These are phyloP conservation scores for Colletotrichum spinosum DNA, from an alignment of 2,329 filamentous ascomycete genomes.

Conservation along the genomic window DNA sequence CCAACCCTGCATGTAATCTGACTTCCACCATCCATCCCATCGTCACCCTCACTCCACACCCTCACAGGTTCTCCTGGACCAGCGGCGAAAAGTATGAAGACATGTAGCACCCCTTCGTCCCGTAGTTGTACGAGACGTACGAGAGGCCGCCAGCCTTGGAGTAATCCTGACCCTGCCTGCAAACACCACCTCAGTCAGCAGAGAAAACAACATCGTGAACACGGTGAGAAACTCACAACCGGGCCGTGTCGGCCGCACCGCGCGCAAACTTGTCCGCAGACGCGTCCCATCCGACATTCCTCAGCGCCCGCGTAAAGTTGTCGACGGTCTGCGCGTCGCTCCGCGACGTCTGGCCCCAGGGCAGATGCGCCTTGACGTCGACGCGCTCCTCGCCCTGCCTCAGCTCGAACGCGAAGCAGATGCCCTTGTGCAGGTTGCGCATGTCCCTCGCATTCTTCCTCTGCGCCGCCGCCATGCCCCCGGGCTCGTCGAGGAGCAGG, in stretches of 20 bases:
- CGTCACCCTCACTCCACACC: neutral
- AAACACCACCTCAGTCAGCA: neutral
- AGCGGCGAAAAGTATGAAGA: constrained; percentile 28
- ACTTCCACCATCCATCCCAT: neutral
- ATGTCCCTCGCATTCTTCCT: constrained; percentile 33
- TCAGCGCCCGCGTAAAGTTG: constrained; percentile 21
- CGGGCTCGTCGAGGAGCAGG: constrained; percentile 40
- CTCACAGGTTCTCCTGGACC: neutral
- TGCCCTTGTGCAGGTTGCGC: constrained; percentile 37
- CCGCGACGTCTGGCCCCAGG: constrained; percentile 25
- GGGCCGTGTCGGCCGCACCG: constrained; percentile 8
- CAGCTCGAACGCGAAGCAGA: constrained; percentile 42
- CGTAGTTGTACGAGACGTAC: constrained; percentile 24
- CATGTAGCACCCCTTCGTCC: constrained; percentile 25
- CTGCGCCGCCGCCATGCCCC: constrained; percentile 30
- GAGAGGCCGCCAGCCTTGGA: constrained; percentile 21
- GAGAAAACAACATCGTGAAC: neutral
- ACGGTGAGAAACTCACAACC: constrained; percentile 13
- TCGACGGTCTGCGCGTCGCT: constrained; percentile 28
- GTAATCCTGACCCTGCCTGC: constrained; percentile 19
- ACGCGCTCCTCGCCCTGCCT: constrained; percentile 36
- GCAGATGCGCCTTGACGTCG: constrained; percentile 27
- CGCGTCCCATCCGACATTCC: constrained; percentile 14
- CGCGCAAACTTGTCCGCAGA: constrained; percentile 18
- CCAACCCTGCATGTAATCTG: too few species aligned